phyloP scores from a whole-genome alignment of 208 protist genomes.

The Trypanosoma boissoni region DNA sequence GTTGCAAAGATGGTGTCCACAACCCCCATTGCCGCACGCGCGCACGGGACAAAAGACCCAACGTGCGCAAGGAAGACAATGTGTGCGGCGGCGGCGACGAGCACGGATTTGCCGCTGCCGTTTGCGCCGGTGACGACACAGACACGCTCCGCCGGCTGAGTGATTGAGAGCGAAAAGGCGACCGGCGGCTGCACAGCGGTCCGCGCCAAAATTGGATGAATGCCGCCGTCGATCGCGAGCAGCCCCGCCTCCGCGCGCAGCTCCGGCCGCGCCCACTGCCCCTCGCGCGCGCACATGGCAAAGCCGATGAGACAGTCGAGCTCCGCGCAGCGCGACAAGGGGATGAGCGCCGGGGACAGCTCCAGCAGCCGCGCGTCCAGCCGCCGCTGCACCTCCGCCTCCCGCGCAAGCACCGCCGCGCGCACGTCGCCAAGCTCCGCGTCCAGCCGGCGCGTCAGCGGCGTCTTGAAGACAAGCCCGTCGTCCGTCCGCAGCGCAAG shows the following conservation, averaged over 20 bases:
- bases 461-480: constrained; percentile 59
- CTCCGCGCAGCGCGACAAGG: constrained; percentile 43
- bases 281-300: constrained; percentile 54
- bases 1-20: constrained; percentile 45
- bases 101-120: constrained; percentile 91
- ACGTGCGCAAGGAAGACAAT: constrained; percentile 92
- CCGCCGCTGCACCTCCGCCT: constrained; percentile 51
- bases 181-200: constrained; percentile 36
- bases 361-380: constrained; percentile 64
- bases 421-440: constrained; percentile 68
- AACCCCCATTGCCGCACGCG: constrained; percentile 40
- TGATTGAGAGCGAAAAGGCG: constrained; percentile 52
- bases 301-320: constrained; percentile 80
- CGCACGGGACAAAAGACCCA: constrained; percentile 92
- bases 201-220: constrained; percentile 66
- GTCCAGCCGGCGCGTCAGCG: constrained; percentile 59
- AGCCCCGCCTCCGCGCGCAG: constrained; percentile 29
- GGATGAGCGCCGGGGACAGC: constrained; percentile 58
- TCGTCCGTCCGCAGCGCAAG: constrained; percentile 47
- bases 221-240: constrained; percentile 54
- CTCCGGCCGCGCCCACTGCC: constrained; percentile 57
- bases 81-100: constrained; percentile 90
- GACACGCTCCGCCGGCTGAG: constrained; percentile 34
- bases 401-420: constrained; percentile 52
- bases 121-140: constrained; percentile 84